Evolutionary conservation across 139 green algal species (phyloP).

Genomic region (Parachlorella kessleri): DNA sequence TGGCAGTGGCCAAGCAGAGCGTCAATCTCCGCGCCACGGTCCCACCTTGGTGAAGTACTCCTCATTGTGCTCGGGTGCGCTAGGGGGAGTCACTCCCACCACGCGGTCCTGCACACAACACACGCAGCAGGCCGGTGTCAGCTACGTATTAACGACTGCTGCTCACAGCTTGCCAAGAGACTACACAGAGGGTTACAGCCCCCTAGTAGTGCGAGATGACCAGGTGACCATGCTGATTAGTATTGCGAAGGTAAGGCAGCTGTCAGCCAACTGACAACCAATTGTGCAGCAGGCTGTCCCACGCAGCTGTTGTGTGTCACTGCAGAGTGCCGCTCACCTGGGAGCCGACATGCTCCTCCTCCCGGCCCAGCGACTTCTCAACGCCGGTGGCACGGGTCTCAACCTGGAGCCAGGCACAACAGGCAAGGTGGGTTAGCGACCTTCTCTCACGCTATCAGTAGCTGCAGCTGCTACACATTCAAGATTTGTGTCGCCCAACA

Average conservation of each 20-base stretch:
- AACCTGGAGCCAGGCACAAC: background rate
- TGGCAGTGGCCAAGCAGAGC: too few species aligned
- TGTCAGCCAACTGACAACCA: too few species aligned
- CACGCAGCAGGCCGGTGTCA: too few species aligned
- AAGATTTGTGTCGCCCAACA: background rate
- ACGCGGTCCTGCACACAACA: conserved; percentile 5
- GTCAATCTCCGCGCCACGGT: too few species aligned
- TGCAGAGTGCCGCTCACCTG: background rate
- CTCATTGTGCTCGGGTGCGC: background rate
- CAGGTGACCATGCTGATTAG: too few species aligned
- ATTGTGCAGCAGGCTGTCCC: background rate
- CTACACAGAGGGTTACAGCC: too few species aligned
- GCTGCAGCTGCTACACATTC: background rate
- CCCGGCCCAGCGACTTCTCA: background rate
- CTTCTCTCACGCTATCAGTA: background rate
- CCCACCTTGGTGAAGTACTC: background rate
- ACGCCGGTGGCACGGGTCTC: conserved; percentile 24
- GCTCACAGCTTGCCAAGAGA: too few species aligned
- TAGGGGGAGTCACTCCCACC: background rate
- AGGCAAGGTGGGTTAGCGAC: background rate
- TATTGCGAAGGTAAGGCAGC: too few species aligned
- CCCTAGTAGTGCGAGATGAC: too few species aligned
- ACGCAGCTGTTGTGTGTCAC: background rate
- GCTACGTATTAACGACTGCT: too few species aligned
- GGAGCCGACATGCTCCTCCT: conserved; percentile 14